Evolutionary conservation across 768 basidiomycete genomes (phyloP).

Genomic region (Fomitopsis pulvina): DNA sequence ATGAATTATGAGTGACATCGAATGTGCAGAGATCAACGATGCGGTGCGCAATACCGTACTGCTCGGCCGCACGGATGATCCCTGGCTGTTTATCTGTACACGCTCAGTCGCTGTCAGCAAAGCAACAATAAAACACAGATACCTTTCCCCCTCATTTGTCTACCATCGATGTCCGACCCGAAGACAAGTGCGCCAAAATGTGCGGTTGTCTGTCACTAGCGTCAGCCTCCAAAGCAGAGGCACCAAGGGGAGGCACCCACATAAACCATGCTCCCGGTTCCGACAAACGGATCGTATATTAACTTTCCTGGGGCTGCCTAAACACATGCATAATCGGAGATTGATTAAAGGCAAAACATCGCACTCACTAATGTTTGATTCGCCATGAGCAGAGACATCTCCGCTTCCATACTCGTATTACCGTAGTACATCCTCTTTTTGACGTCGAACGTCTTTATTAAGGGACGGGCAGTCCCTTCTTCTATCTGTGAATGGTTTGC

Average conservation of each 20-base stretch:
- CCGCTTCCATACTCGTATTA: constrained; percentile 97
- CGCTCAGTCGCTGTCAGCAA: not conserved
- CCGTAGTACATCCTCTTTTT: constrained; percentile 90
- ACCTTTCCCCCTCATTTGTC: constrained; percentile 96
- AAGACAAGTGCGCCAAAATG: constrained; percentile 83
- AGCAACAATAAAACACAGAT: constrained; percentile 5
- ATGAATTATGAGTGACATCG: constrained; percentile 87
- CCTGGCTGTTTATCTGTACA: constrained; percentile 47
- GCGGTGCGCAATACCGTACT: constrained; percentile 70
- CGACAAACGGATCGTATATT: constrained; percentile 93
- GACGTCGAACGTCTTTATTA: constrained; percentile 72
- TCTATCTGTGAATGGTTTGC: constrained; percentile 33
- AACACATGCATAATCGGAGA: not conserved
- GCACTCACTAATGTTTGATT: constrained; percentile 80
- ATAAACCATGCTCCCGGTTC: constrained; percentile 89
- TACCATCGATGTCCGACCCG: constrained; percentile 95
- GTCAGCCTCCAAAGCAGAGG: not conserved
- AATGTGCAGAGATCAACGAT: constrained; percentile 87
- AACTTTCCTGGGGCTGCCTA: constrained; percentile 86
- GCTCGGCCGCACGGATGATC: constrained; percentile 70
- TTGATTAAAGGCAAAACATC: not conserved
- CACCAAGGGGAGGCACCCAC: constrained; percentile 33
- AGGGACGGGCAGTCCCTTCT: constrained; percentile 59
- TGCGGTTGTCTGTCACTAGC: constrained; percentile 57
- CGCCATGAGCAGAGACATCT: constrained; percentile 93